Evolutionary conservation across 257 asterid genomes (phyloP).

Genomic region (Rehmannia glutinosa): DNA sequence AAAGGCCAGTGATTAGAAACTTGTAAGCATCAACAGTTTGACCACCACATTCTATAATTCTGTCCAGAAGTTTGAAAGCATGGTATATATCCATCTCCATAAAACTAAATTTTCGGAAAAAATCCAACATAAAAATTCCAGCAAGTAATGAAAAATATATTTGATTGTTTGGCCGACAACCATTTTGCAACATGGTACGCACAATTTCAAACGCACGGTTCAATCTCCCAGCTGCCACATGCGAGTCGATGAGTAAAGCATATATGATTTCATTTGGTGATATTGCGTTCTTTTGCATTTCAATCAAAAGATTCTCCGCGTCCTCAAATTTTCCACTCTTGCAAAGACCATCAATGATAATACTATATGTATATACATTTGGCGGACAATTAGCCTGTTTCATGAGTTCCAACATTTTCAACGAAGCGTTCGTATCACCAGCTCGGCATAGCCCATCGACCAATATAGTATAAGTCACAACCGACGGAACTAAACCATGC

Average conservation of each 20-base stretch:
- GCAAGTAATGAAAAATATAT: slow-evolving; percentile 23
- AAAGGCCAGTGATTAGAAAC: slow-evolving; percentile 29
- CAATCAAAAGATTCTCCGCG: slow-evolving; percentile 23
- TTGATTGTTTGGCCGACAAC: slow-evolving; percentile 20
- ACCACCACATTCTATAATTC: slow-evolving; percentile 17
- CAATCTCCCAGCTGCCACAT: slow-evolving; percentile 14
- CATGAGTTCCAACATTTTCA: slow-evolving; percentile 30
- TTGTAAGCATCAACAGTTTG: slow-evolving; percentile 21
- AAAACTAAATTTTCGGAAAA: slow-evolving; percentile 9
- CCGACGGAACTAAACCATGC: slow-evolving; percentile 35
- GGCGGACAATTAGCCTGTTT: slow-evolving; percentile 26
- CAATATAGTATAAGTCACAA: slow-evolving; percentile 40
- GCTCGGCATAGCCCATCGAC: slow-evolving; percentile 30
- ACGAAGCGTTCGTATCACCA: slow-evolving; percentile 19
- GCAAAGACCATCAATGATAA: slow-evolving; percentile 26
- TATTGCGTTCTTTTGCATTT: slow-evolving; percentile 22
- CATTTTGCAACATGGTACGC: slow-evolving; percentile 22
- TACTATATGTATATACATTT: slow-evolving; percentile 32
- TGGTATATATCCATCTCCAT: slow-evolving; percentile 22
- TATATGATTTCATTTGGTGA: slow-evolving; percentile 25
- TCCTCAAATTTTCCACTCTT: slow-evolving; percentile 25
- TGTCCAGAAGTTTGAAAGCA: slow-evolving; percentile 18
- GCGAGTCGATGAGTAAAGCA: slow-evolving; percentile 20
- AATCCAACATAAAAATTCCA: slow-evolving; percentile 13
- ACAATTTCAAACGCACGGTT: slow-evolving; percentile 21